A percentile compares a stretch with the other conserved stretches of the same genome.
These are phyloP conservation scores for Platanthera zijinensis DNA, from an alignment of 106 monocot genomes.

Conservation along the genomic window DNA sequence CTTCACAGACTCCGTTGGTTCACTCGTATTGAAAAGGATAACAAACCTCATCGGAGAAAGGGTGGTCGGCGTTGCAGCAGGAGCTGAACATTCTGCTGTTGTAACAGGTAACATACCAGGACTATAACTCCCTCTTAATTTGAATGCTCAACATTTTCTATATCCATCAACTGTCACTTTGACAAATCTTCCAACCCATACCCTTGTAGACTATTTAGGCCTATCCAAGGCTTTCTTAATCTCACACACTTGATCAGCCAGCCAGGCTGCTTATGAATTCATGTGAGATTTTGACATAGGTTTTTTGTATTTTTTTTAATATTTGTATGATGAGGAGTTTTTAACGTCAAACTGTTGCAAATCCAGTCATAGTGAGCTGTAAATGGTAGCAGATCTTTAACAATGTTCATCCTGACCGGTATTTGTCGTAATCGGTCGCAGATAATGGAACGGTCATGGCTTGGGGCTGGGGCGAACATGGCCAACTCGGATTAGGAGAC, in stretches of 20 bases:
- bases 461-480: conserved; percentile 98
- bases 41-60: conserved; percentile 22
- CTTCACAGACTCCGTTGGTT: neutral
- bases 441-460: conserved; percentile 58
- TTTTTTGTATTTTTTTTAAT: too few relatives aligned
- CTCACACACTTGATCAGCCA: too few relatives aligned
- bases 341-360: too few relatives aligned
- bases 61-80: conserved; percentile 54
- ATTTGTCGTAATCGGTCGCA: conserved; percentile 16
- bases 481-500: conserved; percentile 75
- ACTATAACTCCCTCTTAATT: too few relatives aligned
- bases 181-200: neutral
- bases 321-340: too few relatives aligned
- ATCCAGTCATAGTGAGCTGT: too few relatives aligned
- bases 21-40: conserved; percentile 24
- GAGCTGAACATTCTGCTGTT: conserved; percentile 78
- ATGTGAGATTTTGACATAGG: too few relatives aligned
- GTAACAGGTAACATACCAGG: conserved; percentile 39
- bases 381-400: too few relatives aligned
- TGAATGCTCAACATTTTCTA: neutral
- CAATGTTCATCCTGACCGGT: neutral
- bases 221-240: too few relatives aligned
- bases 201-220: neutral
- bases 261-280: too few relatives aligned
- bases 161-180: neutral